Evolutionary conservation across 2,329 filamentous ascomycete genomes (phyloP).

Genomic region (Alternaria sp.): DNA sequence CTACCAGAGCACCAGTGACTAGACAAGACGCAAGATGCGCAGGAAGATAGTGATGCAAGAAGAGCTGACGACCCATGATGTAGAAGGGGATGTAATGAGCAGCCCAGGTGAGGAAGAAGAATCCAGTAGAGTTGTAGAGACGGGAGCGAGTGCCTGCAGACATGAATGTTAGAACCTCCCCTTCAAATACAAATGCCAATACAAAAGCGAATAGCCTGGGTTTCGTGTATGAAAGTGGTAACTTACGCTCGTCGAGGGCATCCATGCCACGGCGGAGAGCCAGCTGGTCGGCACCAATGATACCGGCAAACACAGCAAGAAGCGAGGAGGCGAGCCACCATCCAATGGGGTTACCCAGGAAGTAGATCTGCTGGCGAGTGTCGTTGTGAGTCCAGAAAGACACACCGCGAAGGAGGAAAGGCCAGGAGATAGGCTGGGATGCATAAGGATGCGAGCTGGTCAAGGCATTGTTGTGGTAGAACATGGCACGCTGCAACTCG

Average conservation of each 20-base stretch:
- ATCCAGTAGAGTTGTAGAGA: constrained; percentile 97
- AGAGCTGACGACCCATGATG: constrained; percentile 96
- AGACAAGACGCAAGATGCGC: constrained; percentile 90
- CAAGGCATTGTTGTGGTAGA: constrained; percentile 98
- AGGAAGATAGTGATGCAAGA: constrained; percentile 96
- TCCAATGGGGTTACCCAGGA: constrained; percentile 93
- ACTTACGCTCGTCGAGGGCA: constrained; percentile 90
- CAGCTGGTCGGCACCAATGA: constrained; percentile 90
- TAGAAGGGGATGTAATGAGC: constrained; percentile 98
- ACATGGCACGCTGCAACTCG: constrained; percentile 97
- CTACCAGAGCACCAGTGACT: constrained; percentile 87
- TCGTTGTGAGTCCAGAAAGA: constrained; percentile 99
- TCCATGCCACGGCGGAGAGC: constrained; percentile 92
- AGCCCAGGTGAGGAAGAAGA: constrained; percentile 98
- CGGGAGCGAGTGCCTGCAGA: constrained; percentile 80
- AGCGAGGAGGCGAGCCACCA: constrained; percentile 97
- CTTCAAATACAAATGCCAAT: constrained; percentile 7
- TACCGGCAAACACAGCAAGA: constrained; percentile 90
- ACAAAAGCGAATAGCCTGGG: constrained; percentile 1
- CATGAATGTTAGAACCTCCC: constrained; percentile 18
- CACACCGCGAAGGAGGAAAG: constrained; percentile 93
- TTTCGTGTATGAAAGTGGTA: constrained; percentile 1
- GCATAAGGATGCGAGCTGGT: constrained; percentile 97
- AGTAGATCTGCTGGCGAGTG: constrained; percentile 96
- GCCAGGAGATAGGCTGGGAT: constrained; percentile 95